Base-by-base conservation (phyloP, 2,329 filamentous ascomycete species). In the Fusarium devonianum region DNA sequence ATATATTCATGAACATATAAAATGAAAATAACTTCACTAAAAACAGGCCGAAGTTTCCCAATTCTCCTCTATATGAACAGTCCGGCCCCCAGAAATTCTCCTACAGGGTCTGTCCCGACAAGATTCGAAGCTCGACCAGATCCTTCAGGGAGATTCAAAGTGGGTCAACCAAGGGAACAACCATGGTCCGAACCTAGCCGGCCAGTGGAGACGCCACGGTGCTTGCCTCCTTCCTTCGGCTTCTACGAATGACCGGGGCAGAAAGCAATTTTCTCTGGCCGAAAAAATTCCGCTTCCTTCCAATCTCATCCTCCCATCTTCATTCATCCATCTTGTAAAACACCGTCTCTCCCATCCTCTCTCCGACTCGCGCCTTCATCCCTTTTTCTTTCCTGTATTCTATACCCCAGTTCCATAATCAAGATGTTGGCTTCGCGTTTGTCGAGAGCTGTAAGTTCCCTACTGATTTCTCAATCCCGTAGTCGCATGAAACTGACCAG, bases 371-470 rank as follows among this genome's bases (percentile, higher is more conserved):
- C 62, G 65, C 60, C 63, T 67, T 66, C 63, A 56, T 67, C 65
- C 53, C 56, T 41, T 56, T 67, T 57, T 67, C 64, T 65, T 69
- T 67, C 65, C 64, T 67, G 63, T 66, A 62, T 59, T 65, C 58
- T 68, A 69, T 72, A 70, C 67, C 67, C 65, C 59, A 63, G 58
- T 63, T 60, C 66, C 61, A 64, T 66, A 66, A 65, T 66, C 78
- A 86, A 76, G 72, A 90, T 91, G 88, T 74, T 90, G 77, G 80
- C 87, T 71, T 83, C 87, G 68, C 85, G 85, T 74, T 77, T 90
- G 67, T 82, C 84, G 69, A 84, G 87, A 82, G 86, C 86, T 83
- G 88, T 91, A 85, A 79, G 87, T 84, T 34, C 59, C 32, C 11
- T 23, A 22, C 13, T 42, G 46, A 42, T n/a, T 36, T 30, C 30